phyloP scores from a whole-genome alignment of 176 grass and related monocot species.

The Triticum aestivum region IWGSC_CS_RefSeq_v2.1 NC_057799.1:369359028-369359527 shows the following conservation, averaged over 20 bases:
- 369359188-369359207: no score
- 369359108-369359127: background rate
- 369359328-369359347: background rate
- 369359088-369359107: background rate
- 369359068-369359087: slow-evolving; percentile 17
- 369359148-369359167: no score
- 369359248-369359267: no score
- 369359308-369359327: background rate
- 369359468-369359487: no score
- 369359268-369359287: background rate
- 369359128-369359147: no score
- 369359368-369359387: background rate
- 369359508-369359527: background rate
- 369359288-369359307: slow-evolving; percentile 19
- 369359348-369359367: background rate
- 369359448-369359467: no score
- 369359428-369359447: slow-evolving; percentile 28
- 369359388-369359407: background rate
- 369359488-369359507: background rate
- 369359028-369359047: background rate
- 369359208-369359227: no score
- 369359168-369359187: no score
- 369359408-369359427: slow-evolving; percentile 13
- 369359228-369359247: no score
- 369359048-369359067: slow-evolving; percentile 22